These are phyloP conservation scores for Penicillium nordicum DNA, from an alignment of 2,329 filamentous ascomycete species.

Conservation along the genomic window DNA sequence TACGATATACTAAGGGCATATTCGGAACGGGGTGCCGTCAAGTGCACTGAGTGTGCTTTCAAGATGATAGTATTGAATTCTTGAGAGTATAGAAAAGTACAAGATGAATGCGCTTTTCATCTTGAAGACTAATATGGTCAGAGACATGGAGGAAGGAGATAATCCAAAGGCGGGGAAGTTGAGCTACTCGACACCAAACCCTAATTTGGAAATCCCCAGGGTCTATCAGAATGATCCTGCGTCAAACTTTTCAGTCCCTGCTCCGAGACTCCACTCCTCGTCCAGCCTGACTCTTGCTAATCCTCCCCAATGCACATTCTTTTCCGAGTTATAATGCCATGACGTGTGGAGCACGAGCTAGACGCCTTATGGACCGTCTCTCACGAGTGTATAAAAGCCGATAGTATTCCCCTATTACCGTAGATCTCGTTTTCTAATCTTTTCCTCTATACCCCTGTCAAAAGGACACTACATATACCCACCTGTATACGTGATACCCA, in stretches of 20 bases:
- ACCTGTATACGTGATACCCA: neutral
- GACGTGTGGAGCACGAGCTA: neutral
- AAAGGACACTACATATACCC: neutral
- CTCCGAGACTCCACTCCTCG: neutral
- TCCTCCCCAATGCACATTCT: neutral
- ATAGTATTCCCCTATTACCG: neutral
- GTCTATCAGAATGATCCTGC: neutral
- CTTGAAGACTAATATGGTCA: neutral
- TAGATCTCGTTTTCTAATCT: neutral
- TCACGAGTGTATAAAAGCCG: constrained; percentile 2
- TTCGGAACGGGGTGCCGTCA: neutral
- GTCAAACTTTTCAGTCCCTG: neutral
- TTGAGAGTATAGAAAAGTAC: neutral
- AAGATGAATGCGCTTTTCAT: neutral
- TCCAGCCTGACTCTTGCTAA: neutral
- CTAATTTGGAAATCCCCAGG: constrained; percentile 6
- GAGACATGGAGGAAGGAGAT: neutral
- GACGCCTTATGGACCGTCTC: neutral
- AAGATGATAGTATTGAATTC: too few species aligned
- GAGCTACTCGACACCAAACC: neutral
- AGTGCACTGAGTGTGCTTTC: neutral
- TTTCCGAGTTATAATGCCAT: neutral
- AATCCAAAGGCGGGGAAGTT: constrained; percentile 1
- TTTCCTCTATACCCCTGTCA: neutral
- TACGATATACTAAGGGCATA: neutral